phyloP scores from a whole-genome alignment of 2,329 filamentous ascomycete genomes.

The Alternaria consortialis region DNA sequence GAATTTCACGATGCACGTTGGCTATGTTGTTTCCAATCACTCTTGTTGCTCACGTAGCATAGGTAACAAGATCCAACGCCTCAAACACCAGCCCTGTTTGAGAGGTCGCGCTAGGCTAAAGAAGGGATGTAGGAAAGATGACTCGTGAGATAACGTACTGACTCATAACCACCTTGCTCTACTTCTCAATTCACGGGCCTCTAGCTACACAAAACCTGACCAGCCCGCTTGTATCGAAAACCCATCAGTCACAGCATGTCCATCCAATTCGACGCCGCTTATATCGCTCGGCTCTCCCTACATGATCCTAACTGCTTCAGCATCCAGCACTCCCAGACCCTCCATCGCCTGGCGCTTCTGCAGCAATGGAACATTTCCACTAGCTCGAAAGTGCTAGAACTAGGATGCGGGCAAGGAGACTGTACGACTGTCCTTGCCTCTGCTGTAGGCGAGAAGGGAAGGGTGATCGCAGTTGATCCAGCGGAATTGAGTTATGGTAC shows the following conservation, averaged over 20 bases:
- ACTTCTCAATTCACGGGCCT: too few species aligned
- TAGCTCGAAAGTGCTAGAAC: constrained; percentile 61
- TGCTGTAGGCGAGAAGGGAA: constrained; percentile 56
- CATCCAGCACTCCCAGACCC: constrained; percentile 33
- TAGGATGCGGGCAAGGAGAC: constrained; percentile 69
- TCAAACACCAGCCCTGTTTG: neutral
- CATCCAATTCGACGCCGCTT: constrained; percentile 18
- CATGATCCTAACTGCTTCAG: constrained; percentile 27
- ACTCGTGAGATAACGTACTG: neutral
- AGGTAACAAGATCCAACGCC: neutral
- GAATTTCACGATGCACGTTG: neutral
- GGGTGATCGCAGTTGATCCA: constrained; percentile 62
- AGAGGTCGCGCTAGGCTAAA: neutral
- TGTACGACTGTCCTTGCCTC: constrained; percentile 64
- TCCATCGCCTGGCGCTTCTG: constrained; percentile 34
- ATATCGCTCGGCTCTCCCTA: constrained; percentile 26
- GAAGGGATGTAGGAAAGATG: neutral
- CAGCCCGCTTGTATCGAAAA: constrained; percentile 2
- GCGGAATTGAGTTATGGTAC: constrained; percentile 59
- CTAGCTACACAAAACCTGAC: too few species aligned
- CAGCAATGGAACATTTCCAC: constrained; percentile 28
- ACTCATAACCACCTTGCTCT: neutral
- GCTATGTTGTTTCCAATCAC: neutral
- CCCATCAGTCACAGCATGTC: constrained; percentile 17
- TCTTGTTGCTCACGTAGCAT: neutral